Conservation (phyloP, 352 stramenopile species). For the Globisporangium irregulare region DNA sequence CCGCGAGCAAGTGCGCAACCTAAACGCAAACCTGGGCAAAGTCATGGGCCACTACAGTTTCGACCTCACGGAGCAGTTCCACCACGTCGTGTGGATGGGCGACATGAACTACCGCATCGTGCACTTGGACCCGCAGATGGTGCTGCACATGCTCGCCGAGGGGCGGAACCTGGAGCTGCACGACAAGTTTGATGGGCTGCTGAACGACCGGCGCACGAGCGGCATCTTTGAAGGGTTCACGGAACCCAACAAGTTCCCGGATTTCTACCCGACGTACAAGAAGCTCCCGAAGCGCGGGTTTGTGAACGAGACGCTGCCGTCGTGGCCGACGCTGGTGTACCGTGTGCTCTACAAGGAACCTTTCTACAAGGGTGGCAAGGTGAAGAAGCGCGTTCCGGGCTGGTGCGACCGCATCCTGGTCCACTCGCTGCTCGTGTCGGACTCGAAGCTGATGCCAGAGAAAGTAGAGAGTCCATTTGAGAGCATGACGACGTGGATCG, state of each 20-base stretch:
- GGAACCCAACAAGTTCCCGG: slow-evolving; percentile 78
- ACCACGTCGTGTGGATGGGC: slow-evolving; percentile 89
- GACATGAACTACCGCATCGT: slow-evolving; percentile 89
- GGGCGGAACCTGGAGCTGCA: slow-evolving; percentile 72
- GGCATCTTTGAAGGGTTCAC: slow-evolving; percentile 81
- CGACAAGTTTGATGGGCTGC: slow-evolving; percentile 82
- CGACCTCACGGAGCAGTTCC: slow-evolving; percentile 84
- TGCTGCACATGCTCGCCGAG: slow-evolving; percentile 79
- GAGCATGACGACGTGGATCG: slow-evolving; percentile 33
- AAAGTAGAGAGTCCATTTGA: slow-evolving; percentile 66
- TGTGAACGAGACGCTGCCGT: slow-evolving; percentile 56
- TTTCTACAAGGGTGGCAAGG: slow-evolving; percentile 87
- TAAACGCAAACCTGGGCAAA: slow-evolving; percentile 73
- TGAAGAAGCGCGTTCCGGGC: slow-evolving; percentile 86
- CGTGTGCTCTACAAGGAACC: slow-evolving; percentile 85
- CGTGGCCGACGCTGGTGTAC: slow-evolving; percentile 78
- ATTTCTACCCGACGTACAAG: slow-evolving; percentile 91
- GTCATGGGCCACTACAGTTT: slow-evolving; percentile 81
- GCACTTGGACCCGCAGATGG: slow-evolving; percentile 63
- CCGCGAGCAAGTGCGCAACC: slow-evolving; percentile 77
- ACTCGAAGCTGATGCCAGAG: slow-evolving; percentile 77
- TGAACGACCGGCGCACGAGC: slow-evolving; percentile 72
- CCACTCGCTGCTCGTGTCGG: slow-evolving; percentile 74
- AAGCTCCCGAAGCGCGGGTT: slow-evolving; percentile 73
- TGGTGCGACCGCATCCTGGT: slow-evolving; percentile 88